A percentile compares a stretch with the other conserved stretches of the same genome.
phyloP scores from a whole-genome alignment of 257 asterid species.

The Solanum medicagineum region DNA sequence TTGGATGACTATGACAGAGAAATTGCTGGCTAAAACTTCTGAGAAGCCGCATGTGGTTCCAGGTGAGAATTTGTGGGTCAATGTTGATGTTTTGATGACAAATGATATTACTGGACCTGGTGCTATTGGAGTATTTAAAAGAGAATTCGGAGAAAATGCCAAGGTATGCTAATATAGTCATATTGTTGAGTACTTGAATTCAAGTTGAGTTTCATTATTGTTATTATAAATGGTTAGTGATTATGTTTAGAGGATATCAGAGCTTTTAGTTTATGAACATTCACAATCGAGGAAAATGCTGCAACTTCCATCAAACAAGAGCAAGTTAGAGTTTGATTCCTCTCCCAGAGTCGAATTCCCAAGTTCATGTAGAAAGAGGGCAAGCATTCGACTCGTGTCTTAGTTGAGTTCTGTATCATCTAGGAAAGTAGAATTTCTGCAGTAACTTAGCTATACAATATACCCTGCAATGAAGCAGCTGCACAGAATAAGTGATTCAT shows the following conservation, averaged over 20 bases:
- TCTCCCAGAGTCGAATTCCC: neutral
- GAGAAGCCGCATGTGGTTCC: slow-evolving; percentile 63
- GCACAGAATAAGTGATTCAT: neutral
- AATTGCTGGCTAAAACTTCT: slow-evolving; percentile 75
- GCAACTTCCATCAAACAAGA: neutral
- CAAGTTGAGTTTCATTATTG: neutral
- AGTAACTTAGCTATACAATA: neutral
- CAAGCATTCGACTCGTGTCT: neutral
- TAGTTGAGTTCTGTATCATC: neutral
- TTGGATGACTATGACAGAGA: slow-evolving; percentile 91
- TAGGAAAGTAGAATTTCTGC: neutral
- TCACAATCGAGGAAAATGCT: neutral
- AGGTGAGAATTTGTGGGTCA: slow-evolving; percentile 90
- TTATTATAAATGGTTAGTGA: neutral
- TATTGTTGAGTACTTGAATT: neutral
- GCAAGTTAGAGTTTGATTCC: neutral
- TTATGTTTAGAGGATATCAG: neutral
- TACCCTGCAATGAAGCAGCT: neutral
- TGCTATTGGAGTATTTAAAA: slow-evolving; percentile 73
- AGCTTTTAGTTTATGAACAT: neutral
- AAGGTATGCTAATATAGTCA: slow-evolving; percentile 36
- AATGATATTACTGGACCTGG: slow-evolving; percentile 94
- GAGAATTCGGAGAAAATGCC: slow-evolving; percentile 79
- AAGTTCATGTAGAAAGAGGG: neutral
- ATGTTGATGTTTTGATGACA: slow-evolving; percentile 87